A percentile compares a stretch with the other conserved stretches of the same genome.
These are phyloP conservation scores for Emergomyces orientalis DNA, from an alignment of 2,329 filamentous ascomycete genomes.

Conservation along the genomic window DNA sequence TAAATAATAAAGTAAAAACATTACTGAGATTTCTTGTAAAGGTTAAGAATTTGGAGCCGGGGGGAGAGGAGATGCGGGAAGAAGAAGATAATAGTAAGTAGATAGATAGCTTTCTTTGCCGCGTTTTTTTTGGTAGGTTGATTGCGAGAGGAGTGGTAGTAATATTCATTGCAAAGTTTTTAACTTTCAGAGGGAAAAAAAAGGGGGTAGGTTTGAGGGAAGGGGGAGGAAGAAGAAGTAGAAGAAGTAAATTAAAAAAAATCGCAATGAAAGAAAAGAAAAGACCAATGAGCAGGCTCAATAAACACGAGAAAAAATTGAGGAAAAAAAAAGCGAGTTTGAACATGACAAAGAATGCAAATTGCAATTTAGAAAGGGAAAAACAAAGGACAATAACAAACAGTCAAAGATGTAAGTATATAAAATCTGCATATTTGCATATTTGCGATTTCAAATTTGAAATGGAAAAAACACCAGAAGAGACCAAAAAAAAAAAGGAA, in stretches of 20 bases:
- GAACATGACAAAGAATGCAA: not conserved
- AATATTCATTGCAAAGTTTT: too few species aligned
- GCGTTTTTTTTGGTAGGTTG: not conserved
- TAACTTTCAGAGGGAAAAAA: too few species aligned
- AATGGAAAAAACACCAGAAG: not conserved
- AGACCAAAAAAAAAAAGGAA: not conserved
- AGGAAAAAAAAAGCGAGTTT: not conserved
- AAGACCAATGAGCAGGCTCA: slow-evolving; percentile 11
- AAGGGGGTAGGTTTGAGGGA: too few species aligned
- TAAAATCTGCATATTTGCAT: not conserved
- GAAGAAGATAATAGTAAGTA: not conserved
- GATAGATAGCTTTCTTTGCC: too few species aligned
- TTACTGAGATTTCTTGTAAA: not conserved
- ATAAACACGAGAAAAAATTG: not conserved
- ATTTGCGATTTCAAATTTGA: not conserved
- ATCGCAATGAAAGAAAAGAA: not conserved
- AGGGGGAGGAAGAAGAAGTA: not conserved
- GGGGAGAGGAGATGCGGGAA: not conserved
- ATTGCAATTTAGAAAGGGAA: not conserved
- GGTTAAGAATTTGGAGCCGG: not conserved
- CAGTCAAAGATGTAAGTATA: not conserved
- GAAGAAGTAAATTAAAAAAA: not conserved
- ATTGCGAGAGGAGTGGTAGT: too few species aligned
- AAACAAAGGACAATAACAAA: slow-evolving; percentile 11
- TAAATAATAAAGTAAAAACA: slow-evolving; percentile 2